phyloP scores from a whole-genome alignment of 1,284 basidiomycete species.

The Apiotrichum porosum region DNA sequence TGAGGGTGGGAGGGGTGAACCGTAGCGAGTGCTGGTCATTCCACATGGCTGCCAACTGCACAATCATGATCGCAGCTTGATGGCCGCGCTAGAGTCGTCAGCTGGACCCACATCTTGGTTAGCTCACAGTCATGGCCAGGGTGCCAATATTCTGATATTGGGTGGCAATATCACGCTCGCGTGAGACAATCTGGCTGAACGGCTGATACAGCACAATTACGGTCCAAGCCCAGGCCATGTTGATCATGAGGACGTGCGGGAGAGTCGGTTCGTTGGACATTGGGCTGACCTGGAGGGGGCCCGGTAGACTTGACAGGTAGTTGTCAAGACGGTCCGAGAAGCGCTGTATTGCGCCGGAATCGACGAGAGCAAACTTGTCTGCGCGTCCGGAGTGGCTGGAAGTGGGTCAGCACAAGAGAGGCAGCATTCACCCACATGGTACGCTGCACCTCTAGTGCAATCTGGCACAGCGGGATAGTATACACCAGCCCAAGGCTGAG shows the following conservation, averaged over 20 bases:
- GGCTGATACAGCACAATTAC: conserved; percentile 62
- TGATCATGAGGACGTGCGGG: conserved; percentile 61
- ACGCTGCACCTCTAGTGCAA: conserved; percentile 5
- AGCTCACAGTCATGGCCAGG: conserved; percentile 11
- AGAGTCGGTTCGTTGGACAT: conserved; percentile 53
- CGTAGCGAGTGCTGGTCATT: conserved; percentile 58
- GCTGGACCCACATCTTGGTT: not conserved
- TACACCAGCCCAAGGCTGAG: conserved; percentile 11
- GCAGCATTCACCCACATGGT: not conserved
- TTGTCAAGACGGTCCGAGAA: conserved; percentile 52
- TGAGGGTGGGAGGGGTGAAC: conserved; percentile 59
- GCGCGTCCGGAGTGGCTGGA: conserved; percentile 1
- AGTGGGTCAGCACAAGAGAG: not conserved
- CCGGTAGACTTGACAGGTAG: conserved; percentile 58
- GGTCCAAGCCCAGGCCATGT: conserved; percentile 61
- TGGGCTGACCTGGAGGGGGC: conserved; percentile 52
- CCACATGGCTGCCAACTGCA: conserved; percentile 59
- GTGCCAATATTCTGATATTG: conserved; percentile 2
- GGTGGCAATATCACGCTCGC: not conserved
- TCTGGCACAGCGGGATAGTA: conserved; percentile 7
- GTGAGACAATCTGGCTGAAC: conserved; percentile 40
- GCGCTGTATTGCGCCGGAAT: conserved; percentile 4
- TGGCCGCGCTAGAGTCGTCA: conserved; percentile 52
- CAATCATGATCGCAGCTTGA: conserved; percentile 61
- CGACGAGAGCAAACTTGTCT: conserved; percentile 8